Evolutionary conservation across 495 filamentous ascomycete species (phyloP).

Genomic region (Aspergillus egyptiacus): DNA sequence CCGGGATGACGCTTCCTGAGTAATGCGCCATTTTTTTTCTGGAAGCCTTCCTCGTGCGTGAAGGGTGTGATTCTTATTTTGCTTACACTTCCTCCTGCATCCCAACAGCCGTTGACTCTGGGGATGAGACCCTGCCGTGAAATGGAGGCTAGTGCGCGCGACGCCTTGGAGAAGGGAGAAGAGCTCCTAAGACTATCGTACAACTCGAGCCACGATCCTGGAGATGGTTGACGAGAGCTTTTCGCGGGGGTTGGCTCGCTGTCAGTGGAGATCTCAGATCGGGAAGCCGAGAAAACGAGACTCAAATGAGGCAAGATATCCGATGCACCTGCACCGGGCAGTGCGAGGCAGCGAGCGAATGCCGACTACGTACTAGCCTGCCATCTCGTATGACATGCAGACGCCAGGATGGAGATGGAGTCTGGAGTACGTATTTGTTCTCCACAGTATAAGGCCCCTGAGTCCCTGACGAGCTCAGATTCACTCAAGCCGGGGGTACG

Average conservation of each 20-base stretch:
- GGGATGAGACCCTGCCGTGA: neutral
- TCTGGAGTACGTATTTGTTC: too few relatives aligned
- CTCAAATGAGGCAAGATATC: conserved; percentile 3
- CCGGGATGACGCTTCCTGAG: neutral
- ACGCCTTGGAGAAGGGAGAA: neutral
- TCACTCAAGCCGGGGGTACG: too few relatives aligned
- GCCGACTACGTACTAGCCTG: neutral
- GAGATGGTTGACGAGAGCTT: neutral
- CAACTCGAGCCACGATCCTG: conserved; percentile 2
- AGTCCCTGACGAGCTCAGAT: too few relatives aligned
- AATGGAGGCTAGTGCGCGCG: neutral
- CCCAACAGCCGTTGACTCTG: neutral
- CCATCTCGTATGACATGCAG: neutral
- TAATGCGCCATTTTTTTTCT: conserved; percentile 15
- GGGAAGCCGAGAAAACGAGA: conserved; percentile 12
- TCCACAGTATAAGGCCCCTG: too few relatives aligned
- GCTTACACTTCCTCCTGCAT: neutral
- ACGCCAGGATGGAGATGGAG: neutral
- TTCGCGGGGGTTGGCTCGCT: conserved; percentile 1
- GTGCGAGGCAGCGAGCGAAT: neutral
- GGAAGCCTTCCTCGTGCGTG: conserved; percentile 11
- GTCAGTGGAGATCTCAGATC: conserved; percentile 2
- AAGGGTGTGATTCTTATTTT: neutral
- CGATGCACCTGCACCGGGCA: neutral
- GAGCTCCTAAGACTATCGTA: neutral